Evolutionary conservation across 805 yeast genomes (phyloP).

Genomic region (Wickerhamiella parazyma): DNA sequence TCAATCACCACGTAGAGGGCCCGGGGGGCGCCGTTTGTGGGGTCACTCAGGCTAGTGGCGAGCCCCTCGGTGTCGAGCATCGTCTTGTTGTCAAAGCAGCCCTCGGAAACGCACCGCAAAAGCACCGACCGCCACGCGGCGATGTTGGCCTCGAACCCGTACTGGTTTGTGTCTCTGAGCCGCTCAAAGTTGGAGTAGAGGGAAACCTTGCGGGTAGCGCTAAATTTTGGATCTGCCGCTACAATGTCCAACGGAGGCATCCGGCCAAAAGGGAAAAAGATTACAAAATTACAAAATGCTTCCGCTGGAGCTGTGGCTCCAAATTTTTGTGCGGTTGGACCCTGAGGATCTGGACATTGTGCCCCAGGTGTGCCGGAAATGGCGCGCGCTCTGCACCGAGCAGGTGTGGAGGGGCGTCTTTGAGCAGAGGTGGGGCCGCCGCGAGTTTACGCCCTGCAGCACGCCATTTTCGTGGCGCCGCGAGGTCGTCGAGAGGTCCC

Average conservation of each 20-base stretch:
- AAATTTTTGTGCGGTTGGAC: constrained; percentile 17
- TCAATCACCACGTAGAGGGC: constrained; percentile 23
- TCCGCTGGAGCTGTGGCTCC: constrained; percentile 20
- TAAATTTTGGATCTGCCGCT: constrained; percentile 26
- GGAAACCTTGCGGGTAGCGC: constrained; percentile 32
- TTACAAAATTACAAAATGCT: constrained; percentile 4
- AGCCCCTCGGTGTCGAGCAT: constrained; percentile 21
- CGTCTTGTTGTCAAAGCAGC: constrained; percentile 22
- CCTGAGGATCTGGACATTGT: constrained; percentile 19
- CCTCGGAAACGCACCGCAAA: constrained; percentile 19
- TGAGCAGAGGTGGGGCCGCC: constrained; percentile 16
- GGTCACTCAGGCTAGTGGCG: constrained; percentile 16
- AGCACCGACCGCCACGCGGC: constrained; percentile 34
- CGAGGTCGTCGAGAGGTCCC: constrained; percentile 20
- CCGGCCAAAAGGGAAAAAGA: neutral
- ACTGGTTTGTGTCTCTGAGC: constrained; percentile 32
- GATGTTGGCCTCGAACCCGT: constrained; percentile 39
- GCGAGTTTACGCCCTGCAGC: neutral
- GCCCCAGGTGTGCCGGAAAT: constrained; percentile 21
- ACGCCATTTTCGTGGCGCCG: constrained; percentile 21
- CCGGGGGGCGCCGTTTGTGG: constrained; percentile 23
- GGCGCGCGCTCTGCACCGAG: constrained; percentile 23
- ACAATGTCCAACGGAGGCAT: constrained; percentile 9
- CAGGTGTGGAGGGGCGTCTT: constrained; percentile 23
- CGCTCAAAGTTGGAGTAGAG: constrained; percentile 35